Evolutionary conservation across 1,284 basidiomycete genomes (phyloP), one percentile per base, ranked within the genome.

Genomic region (Coniferiporia weirii): DNA sequence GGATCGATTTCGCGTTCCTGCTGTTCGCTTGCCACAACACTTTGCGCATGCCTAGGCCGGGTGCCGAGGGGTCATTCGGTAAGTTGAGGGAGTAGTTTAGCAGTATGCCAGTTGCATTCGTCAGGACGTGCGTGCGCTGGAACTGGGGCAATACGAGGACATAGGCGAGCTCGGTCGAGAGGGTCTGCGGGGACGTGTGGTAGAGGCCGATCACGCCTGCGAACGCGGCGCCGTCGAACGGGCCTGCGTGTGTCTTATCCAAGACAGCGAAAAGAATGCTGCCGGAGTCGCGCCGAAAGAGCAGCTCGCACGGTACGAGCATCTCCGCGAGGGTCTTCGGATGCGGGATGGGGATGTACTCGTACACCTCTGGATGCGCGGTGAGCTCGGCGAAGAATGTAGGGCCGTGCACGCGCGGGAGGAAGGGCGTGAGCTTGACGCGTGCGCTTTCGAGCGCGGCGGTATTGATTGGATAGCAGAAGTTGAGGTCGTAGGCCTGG

Each of bases 71-170:
- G 34, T 57, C 70, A 3, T 66, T 65, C 0, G 80, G 79, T 4
- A 76, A 66, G 35, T 83, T 76, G 22, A 89, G 73, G 15, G 73
- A 69, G 64, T 81, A 84, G 19, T 75, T 76, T 51, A 89, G 68
- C 17, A 90, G 68, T 10, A 89, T 68, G 0, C 82, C 82, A 32
- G 82, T 73, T 0, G 85, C 80, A 66, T 87, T 83, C 9, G 81
- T 76, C 6, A 78, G 74, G 53, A 91, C 79, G 63, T 87, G 82
- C 3, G 82, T 85, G 43, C 82, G 75, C 62, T 87, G 85, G 68
- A 84, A 89, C 1, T 69, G 69, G 3, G 78, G 74, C 15, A 79
- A 67, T n/a, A 76, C 68, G 32, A 79, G 66, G 12, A 78, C 72
- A 1, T 68, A 71, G 2, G 72, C 78, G 35, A 81, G 72, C 66